These are phyloP conservation scores for Citrus medica DNA, from an alignment of 345 rosid species.

Conservation along the genomic window DNA sequence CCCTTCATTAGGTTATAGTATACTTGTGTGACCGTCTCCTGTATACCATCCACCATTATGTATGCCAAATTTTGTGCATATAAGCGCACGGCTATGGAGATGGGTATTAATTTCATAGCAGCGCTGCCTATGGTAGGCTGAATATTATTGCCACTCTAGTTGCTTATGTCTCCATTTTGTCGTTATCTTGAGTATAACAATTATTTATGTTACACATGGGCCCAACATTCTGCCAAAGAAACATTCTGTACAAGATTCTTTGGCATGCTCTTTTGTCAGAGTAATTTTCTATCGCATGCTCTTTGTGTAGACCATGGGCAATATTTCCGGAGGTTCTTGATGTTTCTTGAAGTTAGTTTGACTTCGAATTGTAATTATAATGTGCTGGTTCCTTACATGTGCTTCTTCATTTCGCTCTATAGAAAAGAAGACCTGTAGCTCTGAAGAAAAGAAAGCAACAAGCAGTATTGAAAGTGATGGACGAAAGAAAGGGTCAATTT, in stretches of 20 bases:
- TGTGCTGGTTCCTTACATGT: background rate
- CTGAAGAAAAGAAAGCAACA: slow-evolving; percentile 59
- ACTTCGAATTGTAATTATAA: background rate
- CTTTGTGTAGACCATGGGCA: background rate
- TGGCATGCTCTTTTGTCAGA: background rate
- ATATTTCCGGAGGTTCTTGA: background rate
- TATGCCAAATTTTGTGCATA: background rate
- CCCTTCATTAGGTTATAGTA: background rate
- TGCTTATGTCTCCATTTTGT: background rate
- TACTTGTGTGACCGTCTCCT: background rate
- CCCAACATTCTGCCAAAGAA: background rate
- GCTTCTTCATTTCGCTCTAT: slow-evolving; percentile 1
- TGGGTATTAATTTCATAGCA: background rate
- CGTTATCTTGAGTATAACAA: background rate
- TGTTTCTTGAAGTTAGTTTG: background rate
- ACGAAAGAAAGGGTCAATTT: slow-evolving; percentile 51
- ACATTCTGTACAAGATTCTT: background rate
- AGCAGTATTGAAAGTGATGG: slow-evolving; percentile 48
- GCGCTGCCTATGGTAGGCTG: background rate
- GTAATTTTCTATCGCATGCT: background rate
- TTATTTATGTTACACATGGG: background rate
- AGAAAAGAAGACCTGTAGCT: slow-evolving; percentile 52
- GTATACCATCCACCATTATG: background rate
- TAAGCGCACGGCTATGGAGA: background rate
- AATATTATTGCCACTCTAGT: background rate